Evolutionary conservation across 1,284 basidiomycete genomes (phyloP), one percentile per base, ranked within the genome.

Genomic region (Rhodotorula sp.): DNA sequence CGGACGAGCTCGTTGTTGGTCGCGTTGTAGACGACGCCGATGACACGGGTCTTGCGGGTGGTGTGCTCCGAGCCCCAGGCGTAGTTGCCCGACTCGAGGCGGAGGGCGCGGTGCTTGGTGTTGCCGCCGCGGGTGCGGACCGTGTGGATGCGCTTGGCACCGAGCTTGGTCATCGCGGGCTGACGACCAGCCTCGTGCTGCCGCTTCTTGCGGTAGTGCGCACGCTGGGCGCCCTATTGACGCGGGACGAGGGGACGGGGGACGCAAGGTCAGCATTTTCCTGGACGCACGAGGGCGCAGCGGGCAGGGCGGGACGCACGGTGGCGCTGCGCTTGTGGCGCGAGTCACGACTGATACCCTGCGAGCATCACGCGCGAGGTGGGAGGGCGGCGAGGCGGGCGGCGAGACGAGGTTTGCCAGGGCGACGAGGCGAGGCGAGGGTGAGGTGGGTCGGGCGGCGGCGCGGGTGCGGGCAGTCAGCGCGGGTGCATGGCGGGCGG

Each of bases 1-100:
- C 94, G 92, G 82, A 97, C 94, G 81, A 97, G 88, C 85, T 97
- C 94, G 85, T 97, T 97, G 89, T 97, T 97, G 76, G 94, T 94
- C 61, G 95, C 88, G 84, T 97, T 97, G 88, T 97, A 97, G 65
- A 93, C 94, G 78, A 97, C 95, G 85, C 89, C 85, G 82, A 97
- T 92, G 82, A 97, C 87, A 81, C 95, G 89, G 67, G 94, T 95
- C 88, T 97, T 97, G 85, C 86, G 88, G 71, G 94, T 97, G 74
- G 89, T 85, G 81, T 90, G 87, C 85, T 97, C 94, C 61, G 92
- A 95, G 71, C 87, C 95, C 94, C 94, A 97, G 72, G 95, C 93
- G 84, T 93, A 97, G 88, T 97, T 97, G 76, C 94, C 94, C 72
- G 88, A 84, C 78, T 97, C 94, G 68, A 97, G 88, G 85, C 94